phyloP scores from a whole-genome alignment of 495 filamentous ascomycete species.

The Podospora australis region DNA sequence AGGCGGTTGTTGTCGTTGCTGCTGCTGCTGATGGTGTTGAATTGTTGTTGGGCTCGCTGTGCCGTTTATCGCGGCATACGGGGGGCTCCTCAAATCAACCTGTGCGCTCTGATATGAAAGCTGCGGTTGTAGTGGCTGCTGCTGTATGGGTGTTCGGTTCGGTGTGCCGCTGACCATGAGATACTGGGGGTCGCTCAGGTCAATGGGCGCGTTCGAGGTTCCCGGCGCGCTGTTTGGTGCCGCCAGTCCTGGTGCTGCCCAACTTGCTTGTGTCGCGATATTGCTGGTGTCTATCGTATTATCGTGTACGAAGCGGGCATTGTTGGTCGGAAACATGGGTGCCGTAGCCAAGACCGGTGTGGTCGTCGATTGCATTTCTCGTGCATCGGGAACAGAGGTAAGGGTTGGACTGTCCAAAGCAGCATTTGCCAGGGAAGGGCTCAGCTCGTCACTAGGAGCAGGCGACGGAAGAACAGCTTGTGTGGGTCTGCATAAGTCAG shows the following conservation, averaged over 20 bases:
- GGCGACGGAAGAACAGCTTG: slow-evolving; percentile 46
- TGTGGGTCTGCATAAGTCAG: not conserved
- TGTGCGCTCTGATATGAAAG: too few species aligned
- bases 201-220: too few species aligned
- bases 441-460: slow-evolving; percentile 49
- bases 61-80: too few species aligned
- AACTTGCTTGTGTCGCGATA: not conserved
- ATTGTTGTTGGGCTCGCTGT: too few species aligned
- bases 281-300: not conserved
- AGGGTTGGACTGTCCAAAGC: slow-evolving; percentile 25
- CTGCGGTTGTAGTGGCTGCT: too few species aligned
- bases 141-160: too few species aligned
- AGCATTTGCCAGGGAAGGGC: slow-evolving; percentile 30
- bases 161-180: too few species aligned
- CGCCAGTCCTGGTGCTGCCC: not conserved
- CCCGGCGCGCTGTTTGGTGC: too few species aligned
- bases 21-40: too few species aligned
- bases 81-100: too few species aligned
- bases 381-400: slow-evolving; percentile 11
- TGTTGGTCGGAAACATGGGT: not conserved
- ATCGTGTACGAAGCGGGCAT: slow-evolving; percentile 22
- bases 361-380: slow-evolving; percentile 5
- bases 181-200: too few species aligned
- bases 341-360: not conserved
- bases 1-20: too few species aligned